Base-by-base conservation (phyloP, 2,329 filamentous ascomycete species). In the Coleophoma crateriformis region DNA sequence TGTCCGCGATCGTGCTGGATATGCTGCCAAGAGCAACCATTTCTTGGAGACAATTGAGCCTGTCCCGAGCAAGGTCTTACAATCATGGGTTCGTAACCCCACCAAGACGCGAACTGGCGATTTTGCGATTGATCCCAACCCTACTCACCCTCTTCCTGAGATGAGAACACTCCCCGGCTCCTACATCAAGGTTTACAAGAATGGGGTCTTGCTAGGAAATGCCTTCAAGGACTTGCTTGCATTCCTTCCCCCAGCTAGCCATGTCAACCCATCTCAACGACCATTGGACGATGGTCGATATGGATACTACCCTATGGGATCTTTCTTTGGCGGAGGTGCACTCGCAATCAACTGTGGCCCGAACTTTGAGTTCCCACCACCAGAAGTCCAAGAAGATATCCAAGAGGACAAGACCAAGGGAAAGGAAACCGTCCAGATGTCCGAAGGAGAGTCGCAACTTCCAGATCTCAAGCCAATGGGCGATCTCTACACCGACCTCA, bases 281-380 rank as follows among this genome's bases (percentile, higher is more conserved):
- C 90, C 90, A 27, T 82, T 95, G 54, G 94, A 99, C 63, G 94
- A 99, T 63, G 94, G 92, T 34, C 88, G 94, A 77, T 79, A 96
- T 2, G 95, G 94, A 11, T 99, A 99, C 70, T 96, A 95, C 63
- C 94, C 94, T 1, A 89, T 91, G 19, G 83, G 99, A 17, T 94
- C 90, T 59, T 87, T 94, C 19, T 97, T 96, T 70, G 84, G 88
- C 41, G 92, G 91, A 47, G 94, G 92, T 20, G 87, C 91, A 2
- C 91, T 88, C 14, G 88, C 97, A 67, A 85, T 92, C 60, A 96
- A 96, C 68, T 96, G 99, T 64, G 92, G 94, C 1, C 90, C 90
- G 0, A 78, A 94, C 33, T 97, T 96, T 72, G 96, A 91, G 90
- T 87, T 76, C 64, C 89, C 90, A 14, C 91, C 91, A 0, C 77